A percentile compares a stretch with the other conserved stretches of the same genome.
Conservation (phyloP, 192 early-diverging fungal genomes). For the Phycomyces blakesleeanus region DNA sequence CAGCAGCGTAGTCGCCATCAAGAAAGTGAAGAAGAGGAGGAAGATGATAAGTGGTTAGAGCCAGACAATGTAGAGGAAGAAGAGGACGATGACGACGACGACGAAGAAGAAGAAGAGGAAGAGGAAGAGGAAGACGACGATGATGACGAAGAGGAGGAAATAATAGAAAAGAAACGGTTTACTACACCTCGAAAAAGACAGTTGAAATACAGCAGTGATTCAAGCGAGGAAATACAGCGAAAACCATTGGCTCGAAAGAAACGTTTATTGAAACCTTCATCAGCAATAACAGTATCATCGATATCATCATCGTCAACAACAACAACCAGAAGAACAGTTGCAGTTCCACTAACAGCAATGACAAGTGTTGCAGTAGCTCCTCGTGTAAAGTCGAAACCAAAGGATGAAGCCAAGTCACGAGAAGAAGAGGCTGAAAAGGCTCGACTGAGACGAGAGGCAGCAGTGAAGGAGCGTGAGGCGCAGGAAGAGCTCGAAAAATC, state of each 20-base stretch:
- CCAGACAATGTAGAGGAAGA: neutral
- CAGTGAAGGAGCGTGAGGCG: neutral
- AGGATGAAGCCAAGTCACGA: neutral
- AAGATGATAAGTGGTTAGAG: neutral
- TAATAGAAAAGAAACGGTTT: neutral
- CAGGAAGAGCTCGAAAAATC: neutral
- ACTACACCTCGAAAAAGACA: neutral
- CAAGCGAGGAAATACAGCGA: neutral
- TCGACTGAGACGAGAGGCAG: neutral
- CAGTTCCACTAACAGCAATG: no score
- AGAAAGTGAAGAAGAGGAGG: neutral
- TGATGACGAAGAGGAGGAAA: conserved; percentile 4
- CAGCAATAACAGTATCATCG: no score
- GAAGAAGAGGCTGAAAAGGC: conserved; percentile 4
- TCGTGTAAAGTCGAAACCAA: neutral
- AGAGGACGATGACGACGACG: neutral
- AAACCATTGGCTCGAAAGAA: neutral
- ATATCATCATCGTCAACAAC: no score
- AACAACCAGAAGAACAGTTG: no score
- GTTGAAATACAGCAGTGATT: neutral
- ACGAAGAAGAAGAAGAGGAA: conserved; percentile 4
- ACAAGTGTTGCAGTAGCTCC: no score
- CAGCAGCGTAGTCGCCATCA: neutral
- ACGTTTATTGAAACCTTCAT: neutral
- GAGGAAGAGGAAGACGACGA: neutral